Percentiles rank a stretch among this genome's conserved stretches.
phyloP scores from a whole-genome alignment of 805 yeast genomes.

The Yamadazyma phyllophila region DNA sequence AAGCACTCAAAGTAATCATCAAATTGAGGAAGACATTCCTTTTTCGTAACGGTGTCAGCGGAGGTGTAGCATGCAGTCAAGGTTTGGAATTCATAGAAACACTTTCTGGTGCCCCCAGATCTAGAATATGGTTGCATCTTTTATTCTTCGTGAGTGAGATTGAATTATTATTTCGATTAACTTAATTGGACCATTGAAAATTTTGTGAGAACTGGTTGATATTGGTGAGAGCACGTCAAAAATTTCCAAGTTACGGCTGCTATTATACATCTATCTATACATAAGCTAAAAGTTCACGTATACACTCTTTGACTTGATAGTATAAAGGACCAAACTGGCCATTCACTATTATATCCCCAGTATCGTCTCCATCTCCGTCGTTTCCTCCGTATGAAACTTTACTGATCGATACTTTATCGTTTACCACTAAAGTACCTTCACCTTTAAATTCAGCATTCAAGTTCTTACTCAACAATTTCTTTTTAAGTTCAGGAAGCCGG shows the following conservation, averaged over 20 bases:
- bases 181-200: constrained; percentile 10
- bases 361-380: constrained; percentile 46
- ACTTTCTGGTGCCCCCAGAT: constrained; percentile 47
- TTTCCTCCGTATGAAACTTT: constrained; percentile 49
- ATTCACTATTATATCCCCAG: constrained; percentile 82
- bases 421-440: constrained; percentile 88
- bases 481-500: constrained; percentile 74
- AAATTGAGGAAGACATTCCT: constrained; percentile 42
- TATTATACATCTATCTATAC: constrained; percentile 33
- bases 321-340: constrained; percentile 75
- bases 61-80: constrained; percentile 44
- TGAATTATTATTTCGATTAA: constrained; percentile 2
- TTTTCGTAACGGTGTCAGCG: constrained; percentile 40
- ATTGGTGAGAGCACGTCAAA: neutral
- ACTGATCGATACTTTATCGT: constrained; percentile 69
- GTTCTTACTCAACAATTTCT: constrained; percentile 54
- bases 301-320: constrained; percentile 71
- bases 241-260: neutral
- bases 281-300: constrained; percentile 72
- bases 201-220: constrained; percentile 4
- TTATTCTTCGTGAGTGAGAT: neutral
- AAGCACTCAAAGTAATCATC: constrained; percentile 48
- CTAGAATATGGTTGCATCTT: constrained; percentile 47
- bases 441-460: constrained; percentile 85
- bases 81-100: constrained; percentile 47